Conservation (phyloP, 108 stramenopile species). For the Chaetoceros tenuissimus region DNA sequence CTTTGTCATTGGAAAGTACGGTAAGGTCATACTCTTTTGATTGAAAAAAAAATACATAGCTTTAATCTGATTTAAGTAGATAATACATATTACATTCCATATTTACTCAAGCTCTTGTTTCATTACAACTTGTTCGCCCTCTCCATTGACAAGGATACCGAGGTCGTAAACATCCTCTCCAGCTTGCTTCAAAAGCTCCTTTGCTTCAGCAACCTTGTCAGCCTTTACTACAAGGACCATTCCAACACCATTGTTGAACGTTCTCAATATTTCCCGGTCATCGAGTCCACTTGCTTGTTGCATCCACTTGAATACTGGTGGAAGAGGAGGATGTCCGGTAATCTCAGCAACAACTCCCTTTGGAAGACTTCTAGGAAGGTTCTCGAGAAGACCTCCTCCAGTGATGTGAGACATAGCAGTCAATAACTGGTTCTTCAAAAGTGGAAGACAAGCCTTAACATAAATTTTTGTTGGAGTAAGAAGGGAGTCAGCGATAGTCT, state of each 20-base stretch:
- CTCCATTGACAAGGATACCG: slow-evolving; percentile 50
- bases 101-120: slow-evolving; percentile 23
- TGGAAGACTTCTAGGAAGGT: slow-evolving; percentile 91
- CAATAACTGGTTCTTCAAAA: slow-evolving; percentile 69
- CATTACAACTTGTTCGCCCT: slow-evolving; percentile 47
- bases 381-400: slow-evolving; percentile 95
- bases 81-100: neutral
- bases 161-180: slow-evolving; percentile 77
- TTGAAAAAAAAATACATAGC: too few species aligned
- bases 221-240: slow-evolving; percentile 89
- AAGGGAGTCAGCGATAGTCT: slow-evolving; percentile 82
- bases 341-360: slow-evolving; percentile 77
- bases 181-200: slow-evolving; percentile 42
- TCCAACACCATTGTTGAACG: slow-evolving; percentile 97
- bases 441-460: slow-evolving; percentile 81
- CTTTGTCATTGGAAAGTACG: too few species aligned
- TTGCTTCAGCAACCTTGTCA: slow-evolving; percentile 58
- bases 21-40: too few species aligned
- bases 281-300: slow-evolving; percentile 77
- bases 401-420: slow-evolving; percentile 97
- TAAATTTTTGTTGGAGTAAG: slow-evolving; percentile 95
- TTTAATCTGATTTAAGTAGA: too few species aligned
- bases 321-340: slow-evolving; percentile 73
- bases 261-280: slow-evolving; percentile 89
- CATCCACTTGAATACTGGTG: slow-evolving; percentile 94